A percentile compares a stretch with the other conserved stretches of the same genome.
Conservation (phyloP, 345 rosid genomes). For the Eucalyptus tenuipes region DNA sequence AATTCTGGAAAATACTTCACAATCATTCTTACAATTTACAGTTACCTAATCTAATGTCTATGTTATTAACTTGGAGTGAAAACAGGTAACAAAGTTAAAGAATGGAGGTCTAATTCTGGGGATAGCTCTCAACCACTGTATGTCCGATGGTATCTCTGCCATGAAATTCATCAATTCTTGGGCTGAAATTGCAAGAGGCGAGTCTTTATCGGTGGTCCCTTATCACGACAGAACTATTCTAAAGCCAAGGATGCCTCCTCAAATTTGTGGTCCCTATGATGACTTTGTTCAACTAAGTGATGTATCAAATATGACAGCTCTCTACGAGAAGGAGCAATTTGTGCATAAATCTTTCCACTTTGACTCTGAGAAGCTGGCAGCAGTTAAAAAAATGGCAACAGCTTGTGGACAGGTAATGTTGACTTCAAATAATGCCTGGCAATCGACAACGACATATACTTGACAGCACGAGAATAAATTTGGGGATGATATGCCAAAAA, state of each 20-base stretch:
- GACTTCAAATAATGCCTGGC: not conserved
- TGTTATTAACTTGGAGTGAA: constrained; percentile 12
- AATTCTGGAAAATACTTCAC: constrained; percentile 1
- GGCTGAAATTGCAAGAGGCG: constrained; percentile 20
- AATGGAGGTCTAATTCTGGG: constrained; percentile 55
- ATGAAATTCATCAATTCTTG: constrained; percentile 34
- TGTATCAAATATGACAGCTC: not conserved
- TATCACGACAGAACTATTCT: not conserved
- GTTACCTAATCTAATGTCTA: not conserved
- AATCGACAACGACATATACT: not conserved
- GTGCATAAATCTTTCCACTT: not conserved
- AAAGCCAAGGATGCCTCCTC: not conserved
- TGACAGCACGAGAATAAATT: not conserved
- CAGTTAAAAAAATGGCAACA: not conserved
- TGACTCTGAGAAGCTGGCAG: not conserved
- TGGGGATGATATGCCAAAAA: not conserved
- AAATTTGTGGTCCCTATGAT: not conserved
- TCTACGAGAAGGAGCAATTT: not conserved
- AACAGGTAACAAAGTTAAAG: constrained; percentile 32
- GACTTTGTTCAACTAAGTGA: not conserved
- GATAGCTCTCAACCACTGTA: constrained; percentile 42
- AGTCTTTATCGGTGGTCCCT: not conserved
- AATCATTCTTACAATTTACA: constrained; percentile 14
- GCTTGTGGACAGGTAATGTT: not conserved
- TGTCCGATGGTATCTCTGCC: constrained; percentile 54